Percentiles rank a stretch among this genome's conserved stretches.
Evolutionary conservation across 2,329 filamentous ascomycete genomes (phyloP).

Genomic region (Stenocarpella maydis): DNA sequence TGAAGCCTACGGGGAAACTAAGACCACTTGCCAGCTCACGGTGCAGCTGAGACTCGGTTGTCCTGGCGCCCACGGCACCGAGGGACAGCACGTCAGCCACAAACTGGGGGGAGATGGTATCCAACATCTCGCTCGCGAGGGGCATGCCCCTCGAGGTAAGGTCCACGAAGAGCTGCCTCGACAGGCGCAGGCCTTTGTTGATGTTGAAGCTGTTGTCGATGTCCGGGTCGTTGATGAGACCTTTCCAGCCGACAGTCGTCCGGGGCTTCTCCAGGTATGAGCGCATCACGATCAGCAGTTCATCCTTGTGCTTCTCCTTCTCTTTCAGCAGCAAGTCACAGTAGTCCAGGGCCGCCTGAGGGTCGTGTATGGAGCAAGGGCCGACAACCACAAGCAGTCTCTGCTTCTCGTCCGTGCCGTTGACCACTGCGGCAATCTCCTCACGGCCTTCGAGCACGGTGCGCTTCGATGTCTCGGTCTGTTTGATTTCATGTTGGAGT

Average conservation of each 20-base stretch:
- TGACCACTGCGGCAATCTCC: constrained; percentile 74
- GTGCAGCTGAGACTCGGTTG: constrained; percentile 95
- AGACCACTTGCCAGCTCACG: constrained; percentile 92
- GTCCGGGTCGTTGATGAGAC: constrained; percentile 97
- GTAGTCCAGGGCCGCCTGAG: constrained; percentile 89
- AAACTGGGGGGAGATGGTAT: constrained; percentile 98
- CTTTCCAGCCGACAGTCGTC: constrained; percentile 98
- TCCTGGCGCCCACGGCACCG: constrained; percentile 93
- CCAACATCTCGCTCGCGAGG: constrained; percentile 95
- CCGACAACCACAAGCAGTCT: constrained; percentile 81
- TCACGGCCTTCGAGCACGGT: constrained; percentile 70
- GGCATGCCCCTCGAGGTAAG: constrained; percentile 93
- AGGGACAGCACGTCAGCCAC: constrained; percentile 90
- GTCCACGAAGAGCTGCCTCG: constrained; percentile 91
- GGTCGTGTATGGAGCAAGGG: constrained; percentile 97
- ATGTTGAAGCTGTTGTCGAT: constrained; percentile 99
- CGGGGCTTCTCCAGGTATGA: constrained; percentile 98
- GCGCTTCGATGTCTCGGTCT: constrained; percentile 63
- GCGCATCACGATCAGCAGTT: constrained; percentile 95
- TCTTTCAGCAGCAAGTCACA: constrained; percentile 82
- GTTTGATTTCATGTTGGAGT: constrained; percentile 89
- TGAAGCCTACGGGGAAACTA: constrained; percentile 98
- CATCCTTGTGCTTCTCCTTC: constrained; percentile 87
- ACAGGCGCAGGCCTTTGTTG: constrained; percentile 91
- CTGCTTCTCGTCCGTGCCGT: constrained; percentile 61